Base-by-base conservation (phyloP, 345 rosid species). In the Luvunga scandens region DNA sequence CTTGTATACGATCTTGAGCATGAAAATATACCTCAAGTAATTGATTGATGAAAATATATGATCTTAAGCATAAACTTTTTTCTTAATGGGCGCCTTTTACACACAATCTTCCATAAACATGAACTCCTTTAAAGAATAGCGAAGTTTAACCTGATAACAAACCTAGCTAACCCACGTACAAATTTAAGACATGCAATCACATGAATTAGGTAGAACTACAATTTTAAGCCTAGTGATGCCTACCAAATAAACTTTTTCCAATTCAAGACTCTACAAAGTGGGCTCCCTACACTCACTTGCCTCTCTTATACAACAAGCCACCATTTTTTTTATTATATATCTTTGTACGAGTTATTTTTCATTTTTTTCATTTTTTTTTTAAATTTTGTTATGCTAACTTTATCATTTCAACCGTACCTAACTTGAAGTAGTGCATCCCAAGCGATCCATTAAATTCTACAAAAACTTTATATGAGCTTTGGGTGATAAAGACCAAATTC, bases 221-320 rank as follows among this genome's bases (percentile, higher is more conserved):
- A 65, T 76, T 36, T 68, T 64, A 38, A 68, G 31, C 80, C 66
- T 12, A 75, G 25, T 33, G 14, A 18, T 42, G 25, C 33, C 64
- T 33, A 0, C 45, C 42, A 34, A 34, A 7, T 39, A 34, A 28
- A 24, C 9, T 31, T 82, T 71, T 66, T 27, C 38, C 64, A 24
- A 55, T 55, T 59, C 18, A 71, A 83, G 81, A 60, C 55, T 63
- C 69, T 36, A 39, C 24, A 45, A 45, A 21, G 70, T 78, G 81
- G 73, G 56, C 65, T 55, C 76, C 79, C 80, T 66, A 12, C 74
- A 69, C 27, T 74, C 66, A 73, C 78, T 78, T 64, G 69, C 72
- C 72, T 82, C 81, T 74, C 82, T 82, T 82, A 8, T 62, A 64
- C 67, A 75, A 74, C 55, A 82, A 75, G 81, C 79, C 42, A 75